Evolutionary conservation across 2,329 filamentous ascomycete species (phyloP).

Genomic region (Aureobasidium sp.): DNA sequence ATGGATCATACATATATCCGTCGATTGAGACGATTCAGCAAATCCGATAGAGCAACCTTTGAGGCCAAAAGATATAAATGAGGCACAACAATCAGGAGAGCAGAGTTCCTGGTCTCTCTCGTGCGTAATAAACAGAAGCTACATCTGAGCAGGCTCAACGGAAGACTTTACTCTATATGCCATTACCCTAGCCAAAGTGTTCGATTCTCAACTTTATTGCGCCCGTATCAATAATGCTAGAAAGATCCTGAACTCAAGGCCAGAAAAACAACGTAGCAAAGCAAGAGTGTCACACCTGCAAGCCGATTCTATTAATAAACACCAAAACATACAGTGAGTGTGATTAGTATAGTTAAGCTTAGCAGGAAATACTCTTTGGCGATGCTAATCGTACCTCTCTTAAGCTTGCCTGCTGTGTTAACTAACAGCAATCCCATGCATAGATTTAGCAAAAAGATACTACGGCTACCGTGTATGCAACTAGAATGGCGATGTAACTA

Average conservation of each 20-base stretch:
- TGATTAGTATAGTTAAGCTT: not conserved
- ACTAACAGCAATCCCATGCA: constrained; percentile 38
- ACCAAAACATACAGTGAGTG: not conserved
- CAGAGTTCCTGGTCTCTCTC: too few relatives aligned
- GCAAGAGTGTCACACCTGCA: not conserved
- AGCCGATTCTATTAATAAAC: not conserved
- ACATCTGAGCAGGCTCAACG: too few relatives aligned
- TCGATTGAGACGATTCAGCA: too few relatives aligned
- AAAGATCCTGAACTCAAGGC: not conserved
- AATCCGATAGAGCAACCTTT: too few relatives aligned
- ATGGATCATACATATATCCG: too few relatives aligned
- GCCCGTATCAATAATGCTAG: too few relatives aligned
- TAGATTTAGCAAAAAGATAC: constrained; percentile 48
- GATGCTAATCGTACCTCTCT: not conserved
- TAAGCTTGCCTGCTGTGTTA: constrained; percentile 2
- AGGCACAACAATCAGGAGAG: too few relatives aligned
- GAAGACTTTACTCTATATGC: too few relatives aligned
- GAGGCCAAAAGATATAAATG: too few relatives aligned
- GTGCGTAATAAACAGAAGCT: too few relatives aligned
- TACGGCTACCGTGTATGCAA: constrained; percentile 50
- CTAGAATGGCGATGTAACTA: constrained; percentile 44
- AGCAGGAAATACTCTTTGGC: not conserved
- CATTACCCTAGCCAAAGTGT: too few relatives aligned
- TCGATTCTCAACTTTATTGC: too few relatives aligned
- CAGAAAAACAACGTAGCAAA: not conserved